phyloP scores from a whole-genome alignment of 2,329 filamentous ascomycete genomes.

The Arthrobotrys entomopaga region DNA sequence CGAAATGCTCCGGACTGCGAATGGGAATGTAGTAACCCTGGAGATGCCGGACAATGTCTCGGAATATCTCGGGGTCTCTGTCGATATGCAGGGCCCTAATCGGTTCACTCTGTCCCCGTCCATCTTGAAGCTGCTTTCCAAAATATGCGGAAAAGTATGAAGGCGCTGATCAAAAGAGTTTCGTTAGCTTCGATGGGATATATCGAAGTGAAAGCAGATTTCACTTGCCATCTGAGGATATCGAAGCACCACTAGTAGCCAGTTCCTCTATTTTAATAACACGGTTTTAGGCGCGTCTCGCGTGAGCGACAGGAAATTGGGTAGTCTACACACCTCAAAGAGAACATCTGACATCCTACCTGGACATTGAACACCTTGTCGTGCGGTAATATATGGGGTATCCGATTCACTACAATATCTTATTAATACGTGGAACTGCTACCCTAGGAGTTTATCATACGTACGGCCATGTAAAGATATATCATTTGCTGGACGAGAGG shows the following conservation, averaged over 20 bases:
- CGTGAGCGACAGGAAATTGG: conserved; percentile 9
- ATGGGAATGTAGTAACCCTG: conserved; percentile 90
- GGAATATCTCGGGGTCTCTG: conserved; percentile 87
- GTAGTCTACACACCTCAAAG: conserved; percentile 37
- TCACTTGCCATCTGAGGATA: conserved; percentile 75
- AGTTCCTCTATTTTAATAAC: conserved; percentile 50
- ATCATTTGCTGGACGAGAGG: conserved; percentile 25
- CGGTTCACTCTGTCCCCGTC: conserved; percentile 70
- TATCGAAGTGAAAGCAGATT: conserved; percentile 19
- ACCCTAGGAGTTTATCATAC: not conserved
- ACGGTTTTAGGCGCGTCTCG: conserved; percentile 49
- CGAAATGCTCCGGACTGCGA: conserved; percentile 84
- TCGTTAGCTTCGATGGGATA: conserved; percentile 48
- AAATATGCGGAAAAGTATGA: conserved; percentile 98
- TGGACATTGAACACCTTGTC: conserved; percentile 53
- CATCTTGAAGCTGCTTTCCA: conserved; percentile 77
- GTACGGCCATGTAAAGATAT: conserved; percentile 47
- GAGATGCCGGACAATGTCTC: conserved; percentile 87
- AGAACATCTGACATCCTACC: conserved; percentile 52
- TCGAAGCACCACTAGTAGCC: conserved; percentile 71
- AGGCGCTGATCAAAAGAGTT: conserved; percentile 73
- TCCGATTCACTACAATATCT: conserved; percentile 30
- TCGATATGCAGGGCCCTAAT: conserved; percentile 92
- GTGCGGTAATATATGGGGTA: conserved; percentile 46
- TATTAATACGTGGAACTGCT: not conserved